Evolutionary conservation across 176 grass and related monocot genomes (phyloP).

Genomic region (Zea mays): DNA sequence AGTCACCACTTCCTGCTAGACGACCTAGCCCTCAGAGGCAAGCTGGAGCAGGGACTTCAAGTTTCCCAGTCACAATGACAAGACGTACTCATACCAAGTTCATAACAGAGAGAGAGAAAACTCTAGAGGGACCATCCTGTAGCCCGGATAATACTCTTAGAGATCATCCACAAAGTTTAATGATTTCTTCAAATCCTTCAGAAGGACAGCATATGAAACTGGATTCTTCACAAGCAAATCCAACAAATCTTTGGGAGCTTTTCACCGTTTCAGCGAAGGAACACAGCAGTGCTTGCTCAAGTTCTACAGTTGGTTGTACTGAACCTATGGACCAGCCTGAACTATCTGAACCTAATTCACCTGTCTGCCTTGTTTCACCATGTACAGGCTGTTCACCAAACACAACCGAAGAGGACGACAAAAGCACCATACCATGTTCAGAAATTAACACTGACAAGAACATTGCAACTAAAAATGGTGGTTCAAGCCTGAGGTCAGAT

Average conservation of each 20-base stretch:
- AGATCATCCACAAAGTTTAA: constrained; percentile 25
- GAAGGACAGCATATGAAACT: constrained; percentile 30
- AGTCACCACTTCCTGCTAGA: constrained; percentile 45
- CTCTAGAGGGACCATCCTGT: constrained; percentile 33
- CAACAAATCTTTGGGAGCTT: constrained; percentile 41
- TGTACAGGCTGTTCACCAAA: constrained; percentile 28
- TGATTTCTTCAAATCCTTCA: constrained; percentile 33
- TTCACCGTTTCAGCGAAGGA: constrained; percentile 41
- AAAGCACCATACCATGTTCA: constrained; percentile 33
- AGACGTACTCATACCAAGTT: constrained; percentile 42
- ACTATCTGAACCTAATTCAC: constrained; percentile 48
- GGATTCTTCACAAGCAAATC: constrained; percentile 27
- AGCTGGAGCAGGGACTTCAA: constrained; percentile 40
- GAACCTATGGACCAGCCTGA: constrained; percentile 47
- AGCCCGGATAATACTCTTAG: constrained; percentile 28
- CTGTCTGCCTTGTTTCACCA: constrained; percentile 46
- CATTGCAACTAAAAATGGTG: constrained; percentile 47
- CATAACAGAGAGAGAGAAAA: constrained; percentile 53
- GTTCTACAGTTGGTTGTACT: constrained; percentile 34
- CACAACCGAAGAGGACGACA: constrained; percentile 33
- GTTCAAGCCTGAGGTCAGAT: constrained; percentile 37
- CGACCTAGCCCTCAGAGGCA: constrained; percentile 50
- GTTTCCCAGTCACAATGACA: constrained; percentile 29
- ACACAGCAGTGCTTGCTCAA: constrained; percentile 35
- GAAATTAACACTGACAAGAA: constrained; percentile 45